phyloP scores from a whole-genome alignment of 208 protist genomes.

The Leishmania mexicana region DNA sequence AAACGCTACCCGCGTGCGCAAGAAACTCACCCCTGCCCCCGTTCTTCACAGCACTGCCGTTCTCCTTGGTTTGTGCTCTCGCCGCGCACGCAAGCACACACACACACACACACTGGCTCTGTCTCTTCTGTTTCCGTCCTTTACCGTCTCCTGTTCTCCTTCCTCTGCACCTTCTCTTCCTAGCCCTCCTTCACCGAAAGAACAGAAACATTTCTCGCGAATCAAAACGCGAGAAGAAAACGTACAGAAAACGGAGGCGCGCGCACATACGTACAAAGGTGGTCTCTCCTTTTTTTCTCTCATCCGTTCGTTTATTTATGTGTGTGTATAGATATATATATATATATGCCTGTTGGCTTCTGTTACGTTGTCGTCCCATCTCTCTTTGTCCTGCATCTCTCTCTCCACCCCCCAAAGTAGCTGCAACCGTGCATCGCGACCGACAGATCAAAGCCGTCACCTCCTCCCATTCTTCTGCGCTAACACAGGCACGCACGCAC shows the following conservation, averaged over 20 bases:
- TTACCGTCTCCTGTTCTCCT: conserved; percentile 1
- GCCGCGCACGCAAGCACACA: not conserved
- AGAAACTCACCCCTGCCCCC: not conserved
- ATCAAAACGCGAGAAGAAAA: not conserved
- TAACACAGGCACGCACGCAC: not conserved
- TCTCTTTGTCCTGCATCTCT: not conserved
- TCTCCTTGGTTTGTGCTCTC: not conserved
- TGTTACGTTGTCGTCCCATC: not conserved
- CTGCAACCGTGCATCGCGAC: not conserved
- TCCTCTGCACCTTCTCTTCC: not conserved
- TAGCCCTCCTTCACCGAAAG: not conserved
- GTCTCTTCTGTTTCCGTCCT: not conserved
- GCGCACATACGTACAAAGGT: not conserved
- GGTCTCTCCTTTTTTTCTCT: not conserved
- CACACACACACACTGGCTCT: not conserved
- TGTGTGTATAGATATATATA: not conserved
- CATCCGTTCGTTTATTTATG: not conserved
- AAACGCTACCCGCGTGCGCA: not conserved
- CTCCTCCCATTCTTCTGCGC: not conserved
- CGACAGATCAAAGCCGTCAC: not conserved
- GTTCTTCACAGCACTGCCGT: not conserved
- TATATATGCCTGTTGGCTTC: not conserved
- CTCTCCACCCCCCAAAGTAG: not conserved
- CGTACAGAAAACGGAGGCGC: not conserved
- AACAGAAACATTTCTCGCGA: not conserved